These are phyloP conservation scores for Pulveroboletus ravenelii DNA, from an alignment of 768 basidiomycete species.

Conservation along the genomic window DNA sequence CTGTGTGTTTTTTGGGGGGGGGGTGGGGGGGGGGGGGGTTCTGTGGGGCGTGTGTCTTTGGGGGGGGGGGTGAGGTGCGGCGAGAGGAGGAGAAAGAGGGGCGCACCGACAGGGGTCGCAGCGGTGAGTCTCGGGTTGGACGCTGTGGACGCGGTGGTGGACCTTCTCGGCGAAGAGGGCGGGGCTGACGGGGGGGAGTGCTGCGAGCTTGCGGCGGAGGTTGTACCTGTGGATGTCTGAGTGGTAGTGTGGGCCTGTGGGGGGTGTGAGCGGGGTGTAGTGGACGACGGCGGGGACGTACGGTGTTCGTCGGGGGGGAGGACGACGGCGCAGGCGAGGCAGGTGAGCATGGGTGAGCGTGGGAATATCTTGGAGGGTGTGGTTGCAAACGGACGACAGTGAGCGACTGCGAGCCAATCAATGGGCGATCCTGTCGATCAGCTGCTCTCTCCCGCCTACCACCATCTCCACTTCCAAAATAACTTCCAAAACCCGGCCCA, in stretches of 20 bases:
- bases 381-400: conserved; percentile 17
- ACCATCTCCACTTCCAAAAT: conserved; percentile 37
- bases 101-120: conserved; percentile 87
- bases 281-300: conserved; percentile 33
- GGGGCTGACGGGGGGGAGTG: conserved; percentile 77
- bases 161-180: conserved; percentile 85
- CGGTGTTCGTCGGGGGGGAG: conserved; percentile 86
- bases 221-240: conserved; percentile 98
- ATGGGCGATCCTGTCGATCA: conserved; percentile 56
- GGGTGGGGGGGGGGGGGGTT: no score
- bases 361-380: not conserved
- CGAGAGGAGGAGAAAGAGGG: no score
- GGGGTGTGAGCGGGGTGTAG: conserved; percentile 6
- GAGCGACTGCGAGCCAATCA: conserved; percentile 42
- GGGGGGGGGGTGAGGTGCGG: conserved; percentile 1
- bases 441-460: conserved; percentile 57
- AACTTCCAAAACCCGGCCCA: conserved; percentile 20
- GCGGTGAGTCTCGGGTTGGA: conserved; percentile 44
- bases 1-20: no score
- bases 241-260: conserved; percentile 76
- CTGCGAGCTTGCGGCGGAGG: conserved; percentile 93
- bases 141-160: conserved; percentile 61
- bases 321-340: conserved; percentile 88
- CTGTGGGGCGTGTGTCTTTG: conserved; percentile 33
- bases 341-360: conserved; percentile 47